Evolutionary conservation across 108 stramenopile genomes (phyloP).

Genomic region (Cyclostephanos invisitatus): DNA sequence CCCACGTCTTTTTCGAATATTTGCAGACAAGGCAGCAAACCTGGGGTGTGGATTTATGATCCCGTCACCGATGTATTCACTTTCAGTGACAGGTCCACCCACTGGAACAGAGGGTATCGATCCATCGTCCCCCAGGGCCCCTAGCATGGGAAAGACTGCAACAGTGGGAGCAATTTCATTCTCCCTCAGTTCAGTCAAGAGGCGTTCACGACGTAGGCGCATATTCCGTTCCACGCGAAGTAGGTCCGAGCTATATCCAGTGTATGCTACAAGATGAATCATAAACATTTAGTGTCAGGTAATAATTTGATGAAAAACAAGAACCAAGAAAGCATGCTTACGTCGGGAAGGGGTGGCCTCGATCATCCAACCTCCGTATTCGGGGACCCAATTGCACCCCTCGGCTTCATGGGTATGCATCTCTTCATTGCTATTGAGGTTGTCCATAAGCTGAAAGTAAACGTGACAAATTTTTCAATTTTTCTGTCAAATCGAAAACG

Average conservation of each 20-base stretch:
- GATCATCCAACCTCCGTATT: constrained; percentile 99
- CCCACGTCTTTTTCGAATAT: constrained; percentile 93
- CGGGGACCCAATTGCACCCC: constrained; percentile 94
- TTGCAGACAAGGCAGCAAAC: constrained; percentile 94
- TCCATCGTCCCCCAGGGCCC: constrained; percentile 81
- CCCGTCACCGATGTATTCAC: constrained; percentile 93
- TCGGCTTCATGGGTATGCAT: constrained; percentile 63
- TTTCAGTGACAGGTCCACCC: constrained; percentile 85
- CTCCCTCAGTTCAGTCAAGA: constrained; percentile 82
- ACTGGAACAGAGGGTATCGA: constrained; percentile 70
- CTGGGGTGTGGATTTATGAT: constrained; percentile 98
- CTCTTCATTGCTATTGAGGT: constrained; percentile 83
- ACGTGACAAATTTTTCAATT: constrained; percentile 1
- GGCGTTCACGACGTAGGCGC: constrained; percentile 91
- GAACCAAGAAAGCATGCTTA: constrained; percentile 1
- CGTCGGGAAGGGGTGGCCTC: constrained; percentile 94
- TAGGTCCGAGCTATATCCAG: constrained; percentile 90
- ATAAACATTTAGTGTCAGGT: not conserved
- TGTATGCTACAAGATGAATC: constrained; percentile 51
- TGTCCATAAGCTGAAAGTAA: constrained; percentile 84
- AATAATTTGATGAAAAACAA: not conserved
- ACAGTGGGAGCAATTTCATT: constrained; percentile 96
- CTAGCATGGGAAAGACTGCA: constrained; percentile 84
- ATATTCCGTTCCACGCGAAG: constrained; percentile 98
- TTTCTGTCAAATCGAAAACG: not conserved